A percentile compares a stretch with the other conserved stretches of the same genome.
These are phyloP conservation scores for Beauveria sp. DNA, from an alignment of 2,329 filamentous ascomycete species.

Conservation along the genomic window DNA sequence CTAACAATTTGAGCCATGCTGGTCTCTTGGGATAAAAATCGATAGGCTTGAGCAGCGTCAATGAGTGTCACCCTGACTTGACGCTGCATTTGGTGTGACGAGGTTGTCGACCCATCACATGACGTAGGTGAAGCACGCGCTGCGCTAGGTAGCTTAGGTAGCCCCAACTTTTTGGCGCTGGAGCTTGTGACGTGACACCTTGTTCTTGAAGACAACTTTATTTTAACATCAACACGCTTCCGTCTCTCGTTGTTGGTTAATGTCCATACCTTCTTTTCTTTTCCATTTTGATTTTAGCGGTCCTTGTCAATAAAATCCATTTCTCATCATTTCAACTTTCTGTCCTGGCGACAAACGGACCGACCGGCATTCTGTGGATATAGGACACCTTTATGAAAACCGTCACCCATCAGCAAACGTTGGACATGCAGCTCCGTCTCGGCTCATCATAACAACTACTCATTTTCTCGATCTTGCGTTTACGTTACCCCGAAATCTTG, in stretches of 20 bases:
- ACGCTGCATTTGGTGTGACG: background rate
- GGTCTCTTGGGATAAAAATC: background rate
- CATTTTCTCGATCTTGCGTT: too few species aligned
- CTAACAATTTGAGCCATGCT: background rate
- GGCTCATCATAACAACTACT: background rate
- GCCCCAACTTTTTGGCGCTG: slow-evolving; percentile 9
- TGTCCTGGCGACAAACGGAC: background rate
- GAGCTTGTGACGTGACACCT: slow-evolving; percentile 5
- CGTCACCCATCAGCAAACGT: background rate
- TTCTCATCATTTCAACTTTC: background rate
- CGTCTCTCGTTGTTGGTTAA: background rate
- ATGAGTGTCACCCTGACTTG: background rate
- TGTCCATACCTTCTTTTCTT: background rate
- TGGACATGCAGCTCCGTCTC: slow-evolving; percentile 6
- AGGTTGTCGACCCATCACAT: slow-evolving; percentile 14
- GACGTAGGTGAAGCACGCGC: slow-evolving; percentile 14
- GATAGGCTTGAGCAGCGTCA: background rate
- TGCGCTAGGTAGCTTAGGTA: background rate
- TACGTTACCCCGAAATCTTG: background rate
- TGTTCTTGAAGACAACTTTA: background rate
- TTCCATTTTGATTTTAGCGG: background rate
- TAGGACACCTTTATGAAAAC: slow-evolving; percentile 6
- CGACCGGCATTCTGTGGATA: background rate
- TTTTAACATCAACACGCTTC: background rate
- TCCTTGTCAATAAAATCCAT: background rate